A percentile compares a stretch with the other conserved stretches of the same genome.
These are phyloP conservation scores for Rubus idaeus DNA, from an alignment of 306 rosid species.

Conservation along the genomic window DNA sequence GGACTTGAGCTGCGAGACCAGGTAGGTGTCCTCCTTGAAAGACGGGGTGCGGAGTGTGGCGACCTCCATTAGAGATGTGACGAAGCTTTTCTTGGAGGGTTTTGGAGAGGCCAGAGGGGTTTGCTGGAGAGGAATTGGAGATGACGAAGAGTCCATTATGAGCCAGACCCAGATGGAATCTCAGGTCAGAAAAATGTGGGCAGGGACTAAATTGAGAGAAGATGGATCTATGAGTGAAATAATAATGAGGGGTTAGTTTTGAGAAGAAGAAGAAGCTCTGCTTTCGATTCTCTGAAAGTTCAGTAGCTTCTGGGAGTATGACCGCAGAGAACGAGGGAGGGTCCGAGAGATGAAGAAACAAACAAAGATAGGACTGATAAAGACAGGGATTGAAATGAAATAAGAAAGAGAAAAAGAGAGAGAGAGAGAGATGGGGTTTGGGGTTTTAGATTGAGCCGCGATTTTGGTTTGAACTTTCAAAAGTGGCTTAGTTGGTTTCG, in stretches of 20 bases:
- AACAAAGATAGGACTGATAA: constrained; percentile 3
- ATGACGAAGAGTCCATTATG: constrained; percentile 59
- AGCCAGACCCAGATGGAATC: constrained; percentile 47
- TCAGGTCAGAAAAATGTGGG: not conserved
- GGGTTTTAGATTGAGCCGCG: constrained; percentile 28
- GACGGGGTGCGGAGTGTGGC: constrained; percentile 55
- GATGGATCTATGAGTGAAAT: too few species aligned
- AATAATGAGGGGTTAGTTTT: too few species aligned
- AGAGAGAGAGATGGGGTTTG: not conserved
- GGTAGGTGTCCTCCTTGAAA: constrained; percentile 80
- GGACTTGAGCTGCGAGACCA: constrained; percentile 57
- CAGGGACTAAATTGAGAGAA: too few species aligned
- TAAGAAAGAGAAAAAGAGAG: not conserved
- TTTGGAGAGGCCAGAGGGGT: constrained; percentile 58
- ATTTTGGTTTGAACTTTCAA: constrained; percentile 36
- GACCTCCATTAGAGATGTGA: constrained; percentile 63
- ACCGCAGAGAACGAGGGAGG: not conserved
- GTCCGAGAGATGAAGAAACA: not conserved
- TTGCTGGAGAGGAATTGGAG: constrained; percentile 32
- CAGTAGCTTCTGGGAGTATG: constrained; percentile 13
- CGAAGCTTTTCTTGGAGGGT: constrained; percentile 69
- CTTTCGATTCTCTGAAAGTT: constrained; percentile 16
- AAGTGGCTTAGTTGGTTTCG: not conserved
- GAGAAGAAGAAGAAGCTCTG: not conserved
- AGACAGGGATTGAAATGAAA: not conserved